Evolutionary conservation across 2,329 filamentous ascomycete species (phyloP).

Genomic region (Blumeria hordei): DNA sequence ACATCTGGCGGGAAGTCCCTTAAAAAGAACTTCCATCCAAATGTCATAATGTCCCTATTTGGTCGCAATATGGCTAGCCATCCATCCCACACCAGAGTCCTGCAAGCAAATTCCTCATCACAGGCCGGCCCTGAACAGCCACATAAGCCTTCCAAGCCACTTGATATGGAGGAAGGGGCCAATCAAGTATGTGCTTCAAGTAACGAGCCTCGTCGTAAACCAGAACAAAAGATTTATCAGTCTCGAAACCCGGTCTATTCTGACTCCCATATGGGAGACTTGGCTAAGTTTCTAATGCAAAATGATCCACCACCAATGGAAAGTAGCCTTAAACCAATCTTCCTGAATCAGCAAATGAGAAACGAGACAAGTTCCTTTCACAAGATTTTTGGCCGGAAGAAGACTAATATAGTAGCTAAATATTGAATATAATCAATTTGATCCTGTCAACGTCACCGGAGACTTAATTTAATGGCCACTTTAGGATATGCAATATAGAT

Average conservation of each 20-base stretch:
- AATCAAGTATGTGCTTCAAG: constrained; percentile 8
- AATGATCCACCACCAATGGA: constrained; percentile 9
- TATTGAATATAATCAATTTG: background rate
- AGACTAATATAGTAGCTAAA: constrained; percentile 3
- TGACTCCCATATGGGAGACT: constrained; percentile 28
- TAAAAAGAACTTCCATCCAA: constrained; percentile 40
- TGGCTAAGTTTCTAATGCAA: constrained; percentile 40
- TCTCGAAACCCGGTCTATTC: constrained; percentile 12
- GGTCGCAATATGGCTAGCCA: constrained; percentile 16
- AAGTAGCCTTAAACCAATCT: constrained; percentile 7
- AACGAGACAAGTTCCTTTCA: constrained; percentile 10
- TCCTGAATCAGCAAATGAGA: constrained; percentile 6
- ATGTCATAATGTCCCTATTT: constrained; percentile 37
- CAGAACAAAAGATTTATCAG: constrained; percentile 27
- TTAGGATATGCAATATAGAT: too few species aligned
- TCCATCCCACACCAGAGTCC: constrained; percentile 15
- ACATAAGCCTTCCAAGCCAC: constrained; percentile 9
- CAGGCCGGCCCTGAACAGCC: constrained; percentile 4
- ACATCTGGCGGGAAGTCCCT: constrained; percentile 15
- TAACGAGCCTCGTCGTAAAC: constrained; percentile 24
- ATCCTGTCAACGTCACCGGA: too few species aligned
- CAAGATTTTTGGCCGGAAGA: constrained; percentile 12
- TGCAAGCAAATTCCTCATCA: background rate
- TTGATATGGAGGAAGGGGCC: constrained; percentile 15
- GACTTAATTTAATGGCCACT: too few species aligned